Evolutionary conservation across 2,329 filamentous ascomycete species (phyloP).

Genomic region (Fusarium humuli): DNA sequence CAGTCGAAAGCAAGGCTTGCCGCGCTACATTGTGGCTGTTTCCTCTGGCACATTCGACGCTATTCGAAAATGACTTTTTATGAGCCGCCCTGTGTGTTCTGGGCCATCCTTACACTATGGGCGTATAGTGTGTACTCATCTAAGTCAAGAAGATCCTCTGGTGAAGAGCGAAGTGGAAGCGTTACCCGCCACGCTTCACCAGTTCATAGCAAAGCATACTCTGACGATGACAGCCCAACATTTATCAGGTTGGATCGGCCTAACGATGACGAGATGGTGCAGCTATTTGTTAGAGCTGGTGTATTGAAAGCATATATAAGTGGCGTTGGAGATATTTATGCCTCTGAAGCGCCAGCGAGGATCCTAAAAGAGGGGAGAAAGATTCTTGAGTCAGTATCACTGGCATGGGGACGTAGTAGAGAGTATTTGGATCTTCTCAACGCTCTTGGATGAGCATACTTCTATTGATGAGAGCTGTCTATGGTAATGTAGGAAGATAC

Average conservation of each 20-base stretch:
- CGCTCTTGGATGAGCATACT: neutral
- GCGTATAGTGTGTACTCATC: conserved; percentile 50
- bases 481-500: neutral
- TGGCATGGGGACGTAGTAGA: conserved; percentile 35
- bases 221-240: conserved; percentile 43
- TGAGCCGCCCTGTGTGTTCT: conserved; percentile 54
- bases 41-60: conserved; percentile 60
- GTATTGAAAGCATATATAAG: conserved; percentile 62
- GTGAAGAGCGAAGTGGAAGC: conserved; percentile 7
- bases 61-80: conserved; percentile 56
- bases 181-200: conserved; percentile 5
- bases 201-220: neutral
- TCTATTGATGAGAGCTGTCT: neutral
- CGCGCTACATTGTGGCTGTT: conserved; percentile 57
- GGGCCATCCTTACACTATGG: conserved; percentile 56
- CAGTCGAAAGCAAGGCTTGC: conserved; percentile 59
- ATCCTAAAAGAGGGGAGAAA: conserved; percentile 41
- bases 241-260: conserved; percentile 67
- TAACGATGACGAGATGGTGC: conserved; percentile 68
- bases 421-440: conserved; percentile 14
- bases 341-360: conserved; percentile 22
- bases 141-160: neutral
- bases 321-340: conserved; percentile 63
- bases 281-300: conserved; percentile 64
- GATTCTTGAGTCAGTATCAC: conserved; percentile 25